These are phyloP conservation scores for Linnemannia zychae DNA, from an alignment of 192 early-diverging fungal genomes.

Conservation along the genomic window DNA sequence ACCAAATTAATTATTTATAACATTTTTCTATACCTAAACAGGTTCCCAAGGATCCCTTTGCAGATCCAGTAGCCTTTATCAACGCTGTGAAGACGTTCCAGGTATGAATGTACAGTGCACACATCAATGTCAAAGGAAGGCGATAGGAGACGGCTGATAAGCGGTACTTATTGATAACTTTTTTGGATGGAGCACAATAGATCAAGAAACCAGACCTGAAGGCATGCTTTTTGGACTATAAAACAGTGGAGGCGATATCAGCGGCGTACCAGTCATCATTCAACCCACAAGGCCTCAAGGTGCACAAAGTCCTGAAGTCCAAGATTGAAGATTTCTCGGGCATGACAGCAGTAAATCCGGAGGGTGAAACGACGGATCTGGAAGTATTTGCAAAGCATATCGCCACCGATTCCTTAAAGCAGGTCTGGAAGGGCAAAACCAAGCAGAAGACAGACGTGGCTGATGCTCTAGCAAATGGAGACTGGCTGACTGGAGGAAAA, in stretches of 20 bases:
- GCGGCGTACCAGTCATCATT: conserved; percentile 51
- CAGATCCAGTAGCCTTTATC: conserved; percentile 56
- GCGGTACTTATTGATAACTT: not conserved
- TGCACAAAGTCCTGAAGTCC: conserved; percentile 65
- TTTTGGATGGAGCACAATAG: conserved; percentile 10
- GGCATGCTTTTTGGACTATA: conserved; percentile 28
- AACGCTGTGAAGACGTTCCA: conserved; percentile 60
- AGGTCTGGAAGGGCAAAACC: conserved; percentile 62
- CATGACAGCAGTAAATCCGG: conserved; percentile 30
- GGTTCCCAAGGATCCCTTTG: conserved; percentile 67
- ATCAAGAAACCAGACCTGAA: conserved; percentile 42
- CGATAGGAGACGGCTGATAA: not conserved
- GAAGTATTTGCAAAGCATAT: conserved; percentile 62
- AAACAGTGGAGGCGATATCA: conserved; percentile 53
- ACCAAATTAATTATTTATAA: not conserved
- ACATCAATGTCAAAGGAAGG: not conserved
- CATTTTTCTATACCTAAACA: conserved; percentile 16
- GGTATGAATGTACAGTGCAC: conserved; percentile 20
- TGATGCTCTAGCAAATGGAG: conserved; percentile 48
- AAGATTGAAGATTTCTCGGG: conserved; percentile 70
- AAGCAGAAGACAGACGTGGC: conserved; percentile 59
- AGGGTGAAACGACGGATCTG: conserved; percentile 58
- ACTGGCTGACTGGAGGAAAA: conserved; percentile 62
- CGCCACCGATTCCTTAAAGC: conserved; percentile 56
- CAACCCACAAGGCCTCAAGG: conserved; percentile 57